Evolutionary conservation across 2,329 filamentous ascomycete species (phyloP).

Genomic region (Sclerotinia subarctica): DNA sequence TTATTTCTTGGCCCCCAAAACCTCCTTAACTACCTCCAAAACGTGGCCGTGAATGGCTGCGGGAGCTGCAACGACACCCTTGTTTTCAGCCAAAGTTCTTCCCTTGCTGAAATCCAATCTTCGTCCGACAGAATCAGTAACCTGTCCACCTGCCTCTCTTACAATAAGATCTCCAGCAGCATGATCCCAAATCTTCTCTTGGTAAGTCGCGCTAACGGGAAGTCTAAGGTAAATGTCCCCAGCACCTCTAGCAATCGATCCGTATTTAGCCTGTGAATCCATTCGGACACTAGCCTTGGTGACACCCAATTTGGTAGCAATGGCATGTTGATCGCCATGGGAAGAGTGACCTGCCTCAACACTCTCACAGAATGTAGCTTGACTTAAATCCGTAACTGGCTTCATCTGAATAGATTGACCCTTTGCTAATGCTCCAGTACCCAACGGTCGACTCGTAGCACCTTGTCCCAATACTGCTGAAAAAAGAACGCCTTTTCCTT

Average conservation of each 20-base stretch:
- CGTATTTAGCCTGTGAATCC: constrained; percentile 98
- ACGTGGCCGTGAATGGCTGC: constrained; percentile 72
- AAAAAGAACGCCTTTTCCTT: constrained; percentile 82
- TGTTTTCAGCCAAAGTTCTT: constrained; percentile 83
- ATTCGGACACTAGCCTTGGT: constrained; percentile 86
- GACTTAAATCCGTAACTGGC: constrained; percentile 65
- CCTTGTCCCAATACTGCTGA: constrained; percentile 77
- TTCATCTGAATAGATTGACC: constrained; percentile 75
- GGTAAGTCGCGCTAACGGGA: constrained; percentile 80
- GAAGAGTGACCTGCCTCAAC: constrained; percentile 91
- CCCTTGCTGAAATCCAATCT: constrained; percentile 83
- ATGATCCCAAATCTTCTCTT: constrained; percentile 99
- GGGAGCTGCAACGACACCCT: constrained; percentile 88
- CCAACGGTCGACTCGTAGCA: constrained; percentile 73
- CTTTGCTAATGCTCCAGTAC: constrained; percentile 51
- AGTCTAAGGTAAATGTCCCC: constrained; percentile 93
- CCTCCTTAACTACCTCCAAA: constrained; percentile 76
- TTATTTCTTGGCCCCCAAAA: constrained; percentile 52
- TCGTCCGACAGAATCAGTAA: constrained; percentile 85
- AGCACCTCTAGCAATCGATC: constrained; percentile 86
- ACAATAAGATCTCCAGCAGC: constrained; percentile 94
- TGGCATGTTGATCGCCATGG: constrained; percentile 81
- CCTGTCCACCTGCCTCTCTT: constrained; percentile 85
- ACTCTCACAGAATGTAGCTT: constrained; percentile 93
- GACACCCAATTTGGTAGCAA: constrained; percentile 82